Evolutionary conservation across 345 rosid genomes (phyloP).

Genomic region (Zanthoxylum bungeanum): DNA sequence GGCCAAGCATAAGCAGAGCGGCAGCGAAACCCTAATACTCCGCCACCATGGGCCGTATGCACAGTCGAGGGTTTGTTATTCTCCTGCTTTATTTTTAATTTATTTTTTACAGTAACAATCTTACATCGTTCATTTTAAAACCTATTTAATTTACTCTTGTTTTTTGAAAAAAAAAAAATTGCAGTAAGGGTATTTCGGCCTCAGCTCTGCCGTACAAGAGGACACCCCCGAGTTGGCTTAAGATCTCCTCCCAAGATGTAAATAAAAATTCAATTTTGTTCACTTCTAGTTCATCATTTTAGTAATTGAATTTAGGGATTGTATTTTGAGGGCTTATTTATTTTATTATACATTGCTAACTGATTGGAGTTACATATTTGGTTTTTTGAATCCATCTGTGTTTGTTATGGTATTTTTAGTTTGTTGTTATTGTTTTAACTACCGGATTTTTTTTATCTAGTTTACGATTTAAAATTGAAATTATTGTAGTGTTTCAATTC

Average conservation of each 20-base stretch:
- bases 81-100: no score
- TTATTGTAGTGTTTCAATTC: neutral
- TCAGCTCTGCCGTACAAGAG: conserved; percentile 58
- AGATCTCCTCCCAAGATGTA: conserved; percentile 42
- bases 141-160: conserved; percentile 6
- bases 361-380: neutral
- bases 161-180: no score
- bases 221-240: conserved; percentile 59
- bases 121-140: no score
- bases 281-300: no score
- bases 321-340: neutral
- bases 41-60: no score
- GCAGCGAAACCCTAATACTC: no score
- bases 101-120: no score
- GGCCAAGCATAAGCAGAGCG: no score
- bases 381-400: neutral
- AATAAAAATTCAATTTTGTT: conserved; percentile 2
- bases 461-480: neutral
- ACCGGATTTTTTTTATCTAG: no score
- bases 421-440: neutral
- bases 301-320: neutral
- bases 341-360: neutral
- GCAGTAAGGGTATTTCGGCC: conserved; percentile 60
- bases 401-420: neutral
- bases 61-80: no score